Percentiles rank a stretch among this genome's conserved stretches.
phyloP scores from a whole-genome alignment of 805 yeast genomes.

The Middelhovenomyces tepae region DNA sequence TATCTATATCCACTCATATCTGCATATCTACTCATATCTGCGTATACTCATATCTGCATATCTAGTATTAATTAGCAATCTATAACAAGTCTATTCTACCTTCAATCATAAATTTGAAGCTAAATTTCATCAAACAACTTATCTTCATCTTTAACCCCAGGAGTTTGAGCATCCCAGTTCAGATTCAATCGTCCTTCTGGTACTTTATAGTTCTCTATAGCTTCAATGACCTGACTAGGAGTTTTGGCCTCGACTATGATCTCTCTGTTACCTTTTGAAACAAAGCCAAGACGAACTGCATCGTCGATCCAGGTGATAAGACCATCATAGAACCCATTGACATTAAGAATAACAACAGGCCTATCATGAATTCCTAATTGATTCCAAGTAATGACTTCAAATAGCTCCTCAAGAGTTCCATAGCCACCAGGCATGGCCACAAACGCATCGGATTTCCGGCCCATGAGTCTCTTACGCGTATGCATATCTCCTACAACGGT shows the following conservation, averaged over 20 bases:
- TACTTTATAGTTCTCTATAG: slow-evolving; percentile 49
- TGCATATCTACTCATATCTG: no score
- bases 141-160: no score
- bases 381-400: slow-evolving; percentile 87
- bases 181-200: slow-evolving; percentile 71
- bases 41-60: no score
- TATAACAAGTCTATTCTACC: no score
- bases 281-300: slow-evolving; percentile 58
- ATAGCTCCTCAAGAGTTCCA: slow-evolving; percentile 81
- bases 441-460: slow-evolving; percentile 75
- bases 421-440: slow-evolving; percentile 89
- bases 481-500: slow-evolving; percentile 85
- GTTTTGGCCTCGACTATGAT: slow-evolving; percentile 63
- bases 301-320: slow-evolving; percentile 52
- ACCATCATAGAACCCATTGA: slow-evolving; percentile 72
- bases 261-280: slow-evolving; percentile 54
- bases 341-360: slow-evolving; percentile 71
- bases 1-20: no score
- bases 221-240: slow-evolving; percentile 56
- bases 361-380: slow-evolving; percentile 79
- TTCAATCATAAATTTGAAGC: no score
- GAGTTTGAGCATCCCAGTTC: slow-evolving; percentile 43
- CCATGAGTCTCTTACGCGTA: slow-evolving; percentile 80
- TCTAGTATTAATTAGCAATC: no score
- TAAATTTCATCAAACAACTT: no score